Base-by-base conservation (phyloP, 495 filamentous ascomycete genomes). In the Xylaria bambusicola region DNA sequence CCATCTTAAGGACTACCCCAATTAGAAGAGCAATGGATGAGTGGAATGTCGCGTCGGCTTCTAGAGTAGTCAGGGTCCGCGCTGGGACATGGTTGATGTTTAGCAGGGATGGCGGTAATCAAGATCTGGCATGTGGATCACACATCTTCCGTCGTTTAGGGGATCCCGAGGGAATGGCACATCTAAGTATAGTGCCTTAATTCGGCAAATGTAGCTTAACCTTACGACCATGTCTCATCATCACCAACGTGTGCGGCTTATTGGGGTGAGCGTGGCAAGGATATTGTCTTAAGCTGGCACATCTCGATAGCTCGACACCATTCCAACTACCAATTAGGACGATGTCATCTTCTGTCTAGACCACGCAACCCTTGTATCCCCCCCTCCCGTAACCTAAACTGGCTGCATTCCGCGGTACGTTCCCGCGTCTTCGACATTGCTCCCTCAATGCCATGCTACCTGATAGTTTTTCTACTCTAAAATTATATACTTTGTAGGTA, bases 1-100 rank as follows among this genome's bases (percentile, higher is more conserved):
- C 72, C 94, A 98, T 69, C 72, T 98, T 63, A 97, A 96, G 73
- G 84, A 94, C 46, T 92, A 91, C 71, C 89, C 91, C 26, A 88
- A 88, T 71, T 80, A 80, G 69, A 33, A 57, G 23, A 54, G 44
- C 12, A 21, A 15, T 8, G 3, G 20, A 23, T 6, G n/a, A 31
- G 35, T 8, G 18, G 38, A 17, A 33, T 2, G 29, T 21, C 20
- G 42, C 31, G 41, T 53, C 41, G 24, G 57, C 57, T 53, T 47
- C 7, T 27, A 17, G 6, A 13, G 36, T 33, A 10, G 5, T 10
- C 31, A 38, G 36, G 36, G 36, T 38, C 36, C 12, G 42, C 6
- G 5, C 40, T 7, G 40, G 40, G 13, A 15, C 17, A 44, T 15
- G 40, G 13, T 15, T 4, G 40, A 15, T 6, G 15, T 4, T 15